Base-by-base conservation (phyloP, 345 rosid species). In the Eutrema yunnanense region DNA sequence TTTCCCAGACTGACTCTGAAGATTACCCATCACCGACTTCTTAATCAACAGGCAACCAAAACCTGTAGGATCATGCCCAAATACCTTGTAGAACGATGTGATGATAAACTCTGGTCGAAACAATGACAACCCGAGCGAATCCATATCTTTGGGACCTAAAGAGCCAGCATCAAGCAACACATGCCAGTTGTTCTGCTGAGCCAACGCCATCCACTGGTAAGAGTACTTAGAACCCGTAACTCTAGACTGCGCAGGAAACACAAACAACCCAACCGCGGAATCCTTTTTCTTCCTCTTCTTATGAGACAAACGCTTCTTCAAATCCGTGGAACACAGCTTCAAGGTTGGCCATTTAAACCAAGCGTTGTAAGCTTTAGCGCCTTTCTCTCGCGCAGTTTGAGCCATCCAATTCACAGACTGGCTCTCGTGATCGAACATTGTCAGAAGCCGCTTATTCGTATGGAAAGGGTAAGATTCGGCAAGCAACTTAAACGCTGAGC, bases 381-480 rank as follows among this genome's bases (percentile, higher is more conserved):
- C 93, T 83, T 86, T 86, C 72, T 84, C 91, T 74, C 87, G 74
- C 6, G 96, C 96, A 73, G 90, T 72, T 30, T 88, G 90, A 77
- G 84, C 88, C 91, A 90, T 90, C 93, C 88, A 86, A 78, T 85
- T 88, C 38, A 90, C 93, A 34, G 93, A 88, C 77, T 90, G 96
- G 78, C 96, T 90, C 84, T 90, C 96, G 9, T 90, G 92, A 79
- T 90, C 96, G 48, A 90, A 90, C 96, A 90, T 88, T 52, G 93
- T 90, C 77, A 90, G 60, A 64, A 90, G 62, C 73, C 82, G 81
- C 82, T 82, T 90, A 69, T 88, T 90, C 13, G 84, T 77, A 42
- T 88, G 87, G 16, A 90, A 90, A 44, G 96, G 91, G 53, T 90
- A 90, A 48, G 90, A 84, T 37, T 90, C 96, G 7, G 96, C 91